Conservation (phyloP, 2,329 filamentous ascomycete species). For the Metarhizium robertsii region DNA sequence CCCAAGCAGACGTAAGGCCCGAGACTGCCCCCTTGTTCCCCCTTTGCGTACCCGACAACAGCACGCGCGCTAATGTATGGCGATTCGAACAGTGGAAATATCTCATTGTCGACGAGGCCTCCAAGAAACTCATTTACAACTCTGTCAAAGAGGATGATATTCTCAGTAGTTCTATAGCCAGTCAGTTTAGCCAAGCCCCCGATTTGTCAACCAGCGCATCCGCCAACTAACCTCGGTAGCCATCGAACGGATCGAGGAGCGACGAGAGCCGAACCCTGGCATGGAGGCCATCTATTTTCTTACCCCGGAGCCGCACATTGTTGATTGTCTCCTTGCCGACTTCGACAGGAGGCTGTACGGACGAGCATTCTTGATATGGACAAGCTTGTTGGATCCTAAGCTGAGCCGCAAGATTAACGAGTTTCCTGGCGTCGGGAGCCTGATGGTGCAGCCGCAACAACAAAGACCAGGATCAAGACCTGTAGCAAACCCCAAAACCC, state of each 20-base stretch:
- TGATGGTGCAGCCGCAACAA: conserved; percentile 36
- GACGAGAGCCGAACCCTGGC: conserved; percentile 69
- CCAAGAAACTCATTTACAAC: conserved; percentile 81
- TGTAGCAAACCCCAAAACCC: conserved; percentile 60
- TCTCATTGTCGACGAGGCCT: conserved; percentile 75
- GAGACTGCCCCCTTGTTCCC: not conserved
- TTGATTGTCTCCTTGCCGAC: conserved; percentile 90
- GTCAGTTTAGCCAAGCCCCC: conserved; percentile 40
- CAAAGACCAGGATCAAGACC: not conserved
- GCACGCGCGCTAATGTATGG: not conserved
- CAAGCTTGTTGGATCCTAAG: conserved; percentile 58
- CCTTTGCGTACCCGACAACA: not conserved
- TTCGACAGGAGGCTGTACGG: conserved; percentile 78
- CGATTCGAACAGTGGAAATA: conserved; percentile 74
- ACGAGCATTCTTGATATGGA: conserved; percentile 78
- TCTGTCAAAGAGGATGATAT: conserved; percentile 93
- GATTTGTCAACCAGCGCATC: conserved; percentile 4
- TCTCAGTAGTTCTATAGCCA: conserved; percentile 91
- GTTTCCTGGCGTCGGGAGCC: conserved; percentile 57
- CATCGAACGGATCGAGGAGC: conserved; percentile 88
- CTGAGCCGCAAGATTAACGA: conserved; percentile 67
- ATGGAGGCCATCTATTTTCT: conserved; percentile 96
- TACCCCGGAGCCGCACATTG: conserved; percentile 74
- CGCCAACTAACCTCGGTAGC: conserved; percentile 43
- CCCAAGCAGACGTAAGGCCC: conserved; percentile 63